These are phyloP conservation scores for Mesembryanthemum crystallinum DNA, from an alignment of 148 eudicot genomes.

Conservation along the genomic window DNA sequence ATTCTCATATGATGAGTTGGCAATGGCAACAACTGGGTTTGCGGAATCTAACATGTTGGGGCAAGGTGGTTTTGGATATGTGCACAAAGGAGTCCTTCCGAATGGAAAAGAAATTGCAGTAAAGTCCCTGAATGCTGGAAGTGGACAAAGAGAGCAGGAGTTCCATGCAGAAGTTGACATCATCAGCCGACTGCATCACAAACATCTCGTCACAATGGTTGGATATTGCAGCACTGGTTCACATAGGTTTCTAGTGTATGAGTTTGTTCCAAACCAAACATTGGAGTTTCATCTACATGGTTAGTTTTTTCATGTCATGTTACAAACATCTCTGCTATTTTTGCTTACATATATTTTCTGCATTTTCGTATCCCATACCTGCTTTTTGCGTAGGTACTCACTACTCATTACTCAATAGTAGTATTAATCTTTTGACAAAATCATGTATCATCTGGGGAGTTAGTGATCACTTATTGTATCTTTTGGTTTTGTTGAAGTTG, in stretches of 20 bases:
- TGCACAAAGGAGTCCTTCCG: conserved; percentile 86
- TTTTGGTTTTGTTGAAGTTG: conserved; percentile 3
- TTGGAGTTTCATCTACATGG: conserved; percentile 65
- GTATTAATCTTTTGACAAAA: neutral
- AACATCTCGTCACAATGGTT: conserved; percentile 96
- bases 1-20: conserved; percentile 81
- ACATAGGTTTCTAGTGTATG: conserved; percentile 84
- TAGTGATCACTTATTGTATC: neutral
- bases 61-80: conserved; percentile 98
- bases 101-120: conserved; percentile 95
- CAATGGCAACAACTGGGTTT: conserved; percentile 86
- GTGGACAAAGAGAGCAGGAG: conserved; percentile 96
- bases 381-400: neutral
- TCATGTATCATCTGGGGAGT: neutral
- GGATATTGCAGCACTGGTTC: conserved; percentile 90
- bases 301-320: conserved; percentile 21
- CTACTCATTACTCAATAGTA: neutral
- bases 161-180: conserved; percentile 97
- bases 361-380: neutral
- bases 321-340: neutral
- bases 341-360: neutral
- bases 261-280: conserved; percentile 85
- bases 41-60: conserved; percentile 84
- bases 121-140: conserved; percentile 86
- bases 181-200: conserved; percentile 96